Evolutionary conservation across 2,329 filamentous ascomycete genomes (phyloP), one percentile per base, ranked within the genome.

Genomic region (Fusarium xyrophilum): DNA sequence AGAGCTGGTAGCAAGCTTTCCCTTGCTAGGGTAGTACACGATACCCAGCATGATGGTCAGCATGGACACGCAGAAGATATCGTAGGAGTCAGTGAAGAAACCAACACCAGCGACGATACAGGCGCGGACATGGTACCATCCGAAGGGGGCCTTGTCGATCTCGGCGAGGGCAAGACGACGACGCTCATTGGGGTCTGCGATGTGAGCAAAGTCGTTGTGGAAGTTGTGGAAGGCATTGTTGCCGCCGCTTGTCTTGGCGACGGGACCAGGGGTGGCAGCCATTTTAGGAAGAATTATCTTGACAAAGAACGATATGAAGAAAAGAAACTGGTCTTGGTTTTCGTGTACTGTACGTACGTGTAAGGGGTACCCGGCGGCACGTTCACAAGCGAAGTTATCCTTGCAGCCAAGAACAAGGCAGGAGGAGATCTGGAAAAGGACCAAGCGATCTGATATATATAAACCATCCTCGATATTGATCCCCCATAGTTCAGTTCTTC

Each of bases 11-110:
- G 91, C 89, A 75, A 94, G 90, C 35, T 81, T 81, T 21, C 88
- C 88, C 17, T 72, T 76, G 57, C 78, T 77, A 47, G 85, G 85
- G 76, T 86, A 93, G 82, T 91, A 95, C 69, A 93, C 91, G 50
- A 94, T 88, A 42, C 92, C 92, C 52, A 94, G 78, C 90, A 94
- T 93, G 67, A 86, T 85, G 30, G 90, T 92, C 67, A 91, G 82
- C 75, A 93, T 82, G 68, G 89, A 90, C 71, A 91, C 90, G 75
- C 90, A 89, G 78, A 96, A 96, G 81, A 93, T 92, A 75, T 91
- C 89, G 79, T 94, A 95, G 6, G 91, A 91, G 76, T 95, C 93
- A 19, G 92, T 95, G 80, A 96, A 96, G 87, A 96, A 96, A 72
- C 92, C 93, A 65, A 95, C 90, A 73, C 93, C 92, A 32, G 92